A percentile compares a stretch with the other conserved stretches of the same genome.
These are phyloP conservation scores for Annulohypoxylon bovei DNA, from an alignment of 495 filamentous ascomycete species.

Conservation along the genomic window DNA sequence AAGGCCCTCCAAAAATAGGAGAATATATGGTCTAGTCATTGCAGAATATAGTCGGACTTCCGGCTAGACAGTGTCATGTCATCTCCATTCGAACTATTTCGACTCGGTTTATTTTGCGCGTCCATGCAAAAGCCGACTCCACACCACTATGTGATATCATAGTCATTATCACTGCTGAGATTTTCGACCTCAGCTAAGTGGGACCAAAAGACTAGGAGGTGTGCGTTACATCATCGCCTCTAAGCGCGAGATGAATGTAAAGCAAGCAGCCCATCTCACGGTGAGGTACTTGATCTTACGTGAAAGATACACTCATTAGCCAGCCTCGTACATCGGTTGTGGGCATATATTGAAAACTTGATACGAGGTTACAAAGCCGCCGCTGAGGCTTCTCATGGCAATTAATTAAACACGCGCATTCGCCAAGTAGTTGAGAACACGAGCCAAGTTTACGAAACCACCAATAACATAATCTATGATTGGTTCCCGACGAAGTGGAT, in stretches of 20 bases:
- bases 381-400: conserved; percentile 15
- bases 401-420: conserved; percentile 29
- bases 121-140: not conserved
- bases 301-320: conserved; percentile 8
- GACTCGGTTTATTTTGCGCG: not conserved
- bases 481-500: conserved; percentile 35
- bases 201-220: not conserved
- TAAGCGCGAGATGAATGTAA: conserved; percentile 6
- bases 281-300: conserved; percentile 14
- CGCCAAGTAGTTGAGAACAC: conserved; percentile 32
- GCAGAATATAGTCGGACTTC: conserved; percentile 25
- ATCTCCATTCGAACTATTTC: not conserved
- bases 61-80: conserved; percentile 1
- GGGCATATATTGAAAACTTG: conserved; percentile 41
- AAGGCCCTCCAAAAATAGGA: conserved; percentile 17
- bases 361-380: conserved; percentile 40
- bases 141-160: conserved; percentile 1
- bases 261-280: conserved; percentile 19
- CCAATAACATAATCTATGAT: conserved; percentile 27
- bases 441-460: conserved; percentile 16
- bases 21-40: not conserved
- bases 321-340: conserved; percentile 34
- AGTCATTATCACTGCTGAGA: not conserved
- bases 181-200: not conserved
- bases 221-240: not conserved